Evolutionary conservation across 352 stramenopile genomes (phyloP).

Genomic region (Pythium dissotocum): DNA sequence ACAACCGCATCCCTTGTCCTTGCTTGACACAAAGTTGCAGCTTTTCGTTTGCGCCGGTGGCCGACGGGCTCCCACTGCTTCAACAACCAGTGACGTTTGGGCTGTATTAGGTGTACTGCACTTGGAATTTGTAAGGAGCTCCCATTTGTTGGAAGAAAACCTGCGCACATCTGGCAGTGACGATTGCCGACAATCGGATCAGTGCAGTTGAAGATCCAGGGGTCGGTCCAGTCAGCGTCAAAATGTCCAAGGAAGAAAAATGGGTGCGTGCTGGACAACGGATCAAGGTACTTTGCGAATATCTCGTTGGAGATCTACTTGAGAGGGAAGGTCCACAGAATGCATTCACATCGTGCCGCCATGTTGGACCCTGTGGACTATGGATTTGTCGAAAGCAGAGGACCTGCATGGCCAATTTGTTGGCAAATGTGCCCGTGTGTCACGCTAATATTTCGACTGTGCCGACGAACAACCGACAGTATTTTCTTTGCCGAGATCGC

Average conservation of each 20-base stretch:
- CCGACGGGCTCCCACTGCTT: constrained; percentile 3
- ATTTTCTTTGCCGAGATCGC: background rate
- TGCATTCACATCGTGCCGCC: background rate
- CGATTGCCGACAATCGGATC: constrained; percentile 7
- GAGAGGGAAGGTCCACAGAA: background rate
- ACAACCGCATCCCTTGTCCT: constrained; percentile 15
- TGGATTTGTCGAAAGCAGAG: too few relatives aligned
- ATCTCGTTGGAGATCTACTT: background rate
- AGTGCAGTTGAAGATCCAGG: constrained; percentile 3
- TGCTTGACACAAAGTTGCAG: constrained; percentile 10
- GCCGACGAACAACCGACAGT: background rate
- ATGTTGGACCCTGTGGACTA: background rate
- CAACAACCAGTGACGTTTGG: constrained; percentile 13
- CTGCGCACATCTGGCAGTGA: constrained; percentile 6
- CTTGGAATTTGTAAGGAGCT: constrained; percentile 8
- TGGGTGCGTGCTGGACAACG: background rate
- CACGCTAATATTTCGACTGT: background rate
- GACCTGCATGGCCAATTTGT: background rate
- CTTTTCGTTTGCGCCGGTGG: constrained; percentile 1
- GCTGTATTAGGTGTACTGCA: background rate
- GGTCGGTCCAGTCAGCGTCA: background rate
- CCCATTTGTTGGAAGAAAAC: background rate
- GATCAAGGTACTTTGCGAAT: background rate
- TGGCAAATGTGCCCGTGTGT: too few relatives aligned
- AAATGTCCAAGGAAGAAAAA: background rate